These are phyloP conservation scores for Neurospora africana DNA, from an alignment of 495 filamentous ascomycete genomes.

Conservation along the genomic window DNA sequence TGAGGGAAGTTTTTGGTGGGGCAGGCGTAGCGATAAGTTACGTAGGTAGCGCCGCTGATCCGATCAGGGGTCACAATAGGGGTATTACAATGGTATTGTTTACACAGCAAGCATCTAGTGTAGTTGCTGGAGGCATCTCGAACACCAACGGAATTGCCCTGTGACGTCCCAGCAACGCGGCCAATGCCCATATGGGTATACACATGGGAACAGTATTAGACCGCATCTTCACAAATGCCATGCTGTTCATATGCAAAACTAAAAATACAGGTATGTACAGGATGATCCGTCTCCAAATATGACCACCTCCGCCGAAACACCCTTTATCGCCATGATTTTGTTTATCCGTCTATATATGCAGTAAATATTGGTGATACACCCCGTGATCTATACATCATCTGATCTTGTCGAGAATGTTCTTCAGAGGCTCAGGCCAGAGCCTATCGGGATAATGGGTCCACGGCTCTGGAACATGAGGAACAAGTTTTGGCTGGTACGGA, in stretches of 20 bases:
- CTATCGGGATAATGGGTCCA: background rate
- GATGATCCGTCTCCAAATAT: background rate
- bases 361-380: background rate
- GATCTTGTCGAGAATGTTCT: background rate
- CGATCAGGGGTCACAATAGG: background rate
- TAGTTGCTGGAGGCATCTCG: background rate
- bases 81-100: background rate
- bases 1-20: constrained; percentile 8
- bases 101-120: background rate
- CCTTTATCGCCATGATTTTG: background rate
- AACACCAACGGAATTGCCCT: background rate
- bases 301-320: background rate
- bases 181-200: background rate
- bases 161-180: background rate
- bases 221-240: background rate
- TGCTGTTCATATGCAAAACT: background rate
- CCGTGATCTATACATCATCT: background rate
- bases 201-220: background rate
- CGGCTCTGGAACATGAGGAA: background rate
- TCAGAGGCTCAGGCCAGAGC: background rate
- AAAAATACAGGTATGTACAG: background rate
- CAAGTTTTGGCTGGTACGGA: background rate
- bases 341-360: background rate
- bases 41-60: background rate
- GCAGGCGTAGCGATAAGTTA: background rate